A percentile compares a stretch with the other conserved stretches of the same genome.
These are phyloP conservation scores for Naganishia friedmannii DNA, from an alignment of 768 basidiomycete species.

Conservation along the genomic window DNA sequence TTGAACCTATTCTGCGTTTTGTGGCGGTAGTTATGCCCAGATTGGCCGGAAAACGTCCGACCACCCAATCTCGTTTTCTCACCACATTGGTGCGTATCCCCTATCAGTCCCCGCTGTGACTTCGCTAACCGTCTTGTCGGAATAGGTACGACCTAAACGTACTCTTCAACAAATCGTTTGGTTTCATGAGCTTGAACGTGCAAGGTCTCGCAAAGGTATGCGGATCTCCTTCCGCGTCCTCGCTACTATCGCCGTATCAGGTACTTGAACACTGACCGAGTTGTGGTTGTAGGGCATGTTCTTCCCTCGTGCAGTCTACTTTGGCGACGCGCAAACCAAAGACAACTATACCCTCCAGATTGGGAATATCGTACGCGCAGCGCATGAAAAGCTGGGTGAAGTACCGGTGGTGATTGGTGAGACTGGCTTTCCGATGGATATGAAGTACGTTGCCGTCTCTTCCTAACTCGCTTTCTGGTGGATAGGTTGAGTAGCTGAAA, in stretches of 20 bases:
- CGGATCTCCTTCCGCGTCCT: conserved; percentile 38
- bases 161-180: conserved; percentile 77
- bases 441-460: conserved; percentile 67
- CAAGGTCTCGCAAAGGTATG: conserved; percentile 80
- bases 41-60: conserved; percentile 68
- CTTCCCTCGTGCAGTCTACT: conserved; percentile 75
- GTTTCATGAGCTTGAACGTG: conserved; percentile 84
- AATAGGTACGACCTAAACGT: conserved; percentile 86
- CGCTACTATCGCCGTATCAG: not conserved
- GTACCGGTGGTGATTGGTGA: conserved; percentile 87
- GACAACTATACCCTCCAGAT: conserved; percentile 83
- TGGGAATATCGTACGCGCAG: conserved; percentile 68
- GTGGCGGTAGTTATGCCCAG: conserved; percentile 65
- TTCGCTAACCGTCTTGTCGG: not conserved
- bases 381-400: conserved; percentile 70
- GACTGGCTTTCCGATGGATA: conserved; percentile 92
- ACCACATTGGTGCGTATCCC: conserved; percentile 65
- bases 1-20: not conserved
- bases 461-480: not conserved
- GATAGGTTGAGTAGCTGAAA: not conserved
- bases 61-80: conserved; percentile 67
- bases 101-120: too few species aligned
- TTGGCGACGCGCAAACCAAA: conserved; percentile 75
- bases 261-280: not conserved
- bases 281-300: conserved; percentile 71